Conservation (phyloP, 2,329 filamentous ascomycete species). For the Sphaerostilbella broomeana region DNA sequence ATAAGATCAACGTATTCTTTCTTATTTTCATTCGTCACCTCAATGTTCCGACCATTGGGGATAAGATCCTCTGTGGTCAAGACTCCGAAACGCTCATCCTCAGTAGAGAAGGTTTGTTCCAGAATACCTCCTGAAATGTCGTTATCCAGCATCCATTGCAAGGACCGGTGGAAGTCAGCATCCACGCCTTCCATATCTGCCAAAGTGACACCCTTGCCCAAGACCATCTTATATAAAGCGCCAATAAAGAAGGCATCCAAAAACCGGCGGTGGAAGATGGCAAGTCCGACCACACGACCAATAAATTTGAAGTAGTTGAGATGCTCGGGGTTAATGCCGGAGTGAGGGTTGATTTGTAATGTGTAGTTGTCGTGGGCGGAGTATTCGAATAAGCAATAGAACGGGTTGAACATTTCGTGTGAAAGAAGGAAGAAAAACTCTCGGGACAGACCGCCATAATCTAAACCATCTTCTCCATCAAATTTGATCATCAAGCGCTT, state of each 20-base stretch:
- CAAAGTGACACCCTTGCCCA: conserved; percentile 84
- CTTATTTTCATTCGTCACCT: conserved; percentile 98
- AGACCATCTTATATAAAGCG: conserved; percentile 98
- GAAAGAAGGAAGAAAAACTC: conserved; percentile 99
- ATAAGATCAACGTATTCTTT: conserved; percentile 97
- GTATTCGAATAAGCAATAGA: conserved; percentile 99
- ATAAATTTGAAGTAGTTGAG: conserved; percentile 99
- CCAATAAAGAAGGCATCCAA: conserved; percentile 98
- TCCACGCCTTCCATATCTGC: conserved; percentile 99
- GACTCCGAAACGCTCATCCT: conserved; percentile 95
- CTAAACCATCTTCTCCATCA: conserved; percentile 93
- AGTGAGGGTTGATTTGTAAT: conserved; percentile 98
- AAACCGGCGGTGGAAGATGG: conserved; percentile 97
- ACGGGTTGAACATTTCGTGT: conserved; percentile 99
- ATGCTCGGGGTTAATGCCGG: conserved; percentile 98
- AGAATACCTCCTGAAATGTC: conserved; percentile 88
- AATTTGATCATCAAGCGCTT: conserved; percentile 99
- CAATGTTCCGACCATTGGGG: conserved; percentile 80
- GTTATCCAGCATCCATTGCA: conserved; percentile 98
- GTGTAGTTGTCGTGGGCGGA: conserved; percentile 99
- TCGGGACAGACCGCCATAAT: conserved; percentile 94
- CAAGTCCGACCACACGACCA: conserved; percentile 88
- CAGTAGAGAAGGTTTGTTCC: conserved; percentile 92
- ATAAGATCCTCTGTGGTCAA: conserved; percentile 91
- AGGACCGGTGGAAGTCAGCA: conserved; percentile 90